phyloP scores from a whole-genome alignment of 192 early-diverging fungal genomes.

The Geranomyces michiganensis region DNA sequence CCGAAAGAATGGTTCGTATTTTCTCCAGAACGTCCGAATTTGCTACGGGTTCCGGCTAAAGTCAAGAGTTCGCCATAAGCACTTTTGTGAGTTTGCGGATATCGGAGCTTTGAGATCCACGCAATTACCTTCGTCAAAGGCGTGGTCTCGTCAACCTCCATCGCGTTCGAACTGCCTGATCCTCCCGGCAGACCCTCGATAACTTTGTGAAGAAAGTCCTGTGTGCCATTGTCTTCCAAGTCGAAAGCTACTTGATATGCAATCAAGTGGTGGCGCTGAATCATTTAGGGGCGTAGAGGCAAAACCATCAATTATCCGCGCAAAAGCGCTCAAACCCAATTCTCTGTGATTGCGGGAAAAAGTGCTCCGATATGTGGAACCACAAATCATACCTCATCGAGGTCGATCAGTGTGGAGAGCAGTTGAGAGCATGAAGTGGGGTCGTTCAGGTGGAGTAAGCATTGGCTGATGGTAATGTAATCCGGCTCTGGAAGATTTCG shows the following conservation, averaged over 20 bases:
- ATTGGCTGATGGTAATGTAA: conserved; percentile 89
- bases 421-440: conserved; percentile 72
- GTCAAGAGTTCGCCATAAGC: too few relatives aligned
- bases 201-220: conserved; percentile 92
- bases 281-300: background rate
- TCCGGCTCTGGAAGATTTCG: conserved; percentile 78
- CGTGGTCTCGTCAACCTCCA: conserved; percentile 43
- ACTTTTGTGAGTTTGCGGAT: conserved; percentile 5
- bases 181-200: conserved; percentile 56
- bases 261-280: conserved; percentile 66
- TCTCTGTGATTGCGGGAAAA: conserved; percentile 8
- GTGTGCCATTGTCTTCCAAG: conserved; percentile 92
- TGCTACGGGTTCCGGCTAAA: conserved; percentile 25
- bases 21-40: conserved; percentile 46
- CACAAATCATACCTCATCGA: conserved; percentile 50
- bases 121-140: conserved; percentile 26
- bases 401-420: conserved; percentile 67
- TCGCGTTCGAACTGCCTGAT: conserved; percentile 25
- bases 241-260: conserved; percentile 99
- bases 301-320: background rate
- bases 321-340: too few relatives aligned
- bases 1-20: conserved; percentile 82
- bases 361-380: background rate
- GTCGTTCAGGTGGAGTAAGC: conserved; percentile 89
- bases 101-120: background rate